Evolutionary conservation across 805 yeast genomes (phyloP).

Genomic region (Barnettozyma pratensis): DNA sequence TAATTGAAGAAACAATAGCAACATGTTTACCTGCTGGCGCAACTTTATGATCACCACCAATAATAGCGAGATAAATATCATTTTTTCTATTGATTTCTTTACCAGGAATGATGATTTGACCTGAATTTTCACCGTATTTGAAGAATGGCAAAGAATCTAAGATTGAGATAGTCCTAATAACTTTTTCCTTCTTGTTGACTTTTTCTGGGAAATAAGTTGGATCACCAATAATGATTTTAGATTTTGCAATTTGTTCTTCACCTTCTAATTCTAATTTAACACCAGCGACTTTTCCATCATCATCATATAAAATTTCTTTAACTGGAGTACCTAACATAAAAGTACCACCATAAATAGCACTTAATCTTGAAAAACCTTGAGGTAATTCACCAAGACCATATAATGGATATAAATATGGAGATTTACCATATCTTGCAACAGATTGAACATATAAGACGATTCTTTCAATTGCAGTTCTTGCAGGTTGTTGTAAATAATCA

Average conservation of each 20-base stretch:
- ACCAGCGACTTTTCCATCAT: conserved; percentile 71
- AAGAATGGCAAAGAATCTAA: conserved; percentile 73
- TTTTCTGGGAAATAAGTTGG: conserved; percentile 90
- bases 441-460: conserved; percentile 81
- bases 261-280: conserved; percentile 85
- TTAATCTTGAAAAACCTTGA: conserved; percentile 96
- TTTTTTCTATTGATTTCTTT: conserved; percentile 89
- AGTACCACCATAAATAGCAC: conserved; percentile 97
- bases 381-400: conserved; percentile 97
- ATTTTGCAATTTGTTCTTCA: conserved; percentile 54
- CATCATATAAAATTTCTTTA: conserved; percentile 77
- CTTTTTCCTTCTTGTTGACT: conserved; percentile 33
- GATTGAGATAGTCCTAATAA: conserved; percentile 60
- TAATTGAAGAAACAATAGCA: conserved; percentile 90
- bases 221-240: conserved; percentile 92
- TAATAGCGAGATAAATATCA: conserved; percentile 90
- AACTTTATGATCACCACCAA: conserved; percentile 86
- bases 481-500: conserved; percentile 81
- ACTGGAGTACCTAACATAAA: conserved; percentile 97
- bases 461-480: conserved; percentile 87
- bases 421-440: conserved; percentile 91
- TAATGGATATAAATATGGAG: conserved; percentile 93
- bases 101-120: conserved; percentile 94
- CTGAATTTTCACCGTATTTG: conserved; percentile 78
- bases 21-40: conserved; percentile 83